A percentile compares a stretch with the other conserved stretches of the same genome.
Conservation (phyloP, 176 grass and related monocot species). For the Oryza glaberrima region DNA sequence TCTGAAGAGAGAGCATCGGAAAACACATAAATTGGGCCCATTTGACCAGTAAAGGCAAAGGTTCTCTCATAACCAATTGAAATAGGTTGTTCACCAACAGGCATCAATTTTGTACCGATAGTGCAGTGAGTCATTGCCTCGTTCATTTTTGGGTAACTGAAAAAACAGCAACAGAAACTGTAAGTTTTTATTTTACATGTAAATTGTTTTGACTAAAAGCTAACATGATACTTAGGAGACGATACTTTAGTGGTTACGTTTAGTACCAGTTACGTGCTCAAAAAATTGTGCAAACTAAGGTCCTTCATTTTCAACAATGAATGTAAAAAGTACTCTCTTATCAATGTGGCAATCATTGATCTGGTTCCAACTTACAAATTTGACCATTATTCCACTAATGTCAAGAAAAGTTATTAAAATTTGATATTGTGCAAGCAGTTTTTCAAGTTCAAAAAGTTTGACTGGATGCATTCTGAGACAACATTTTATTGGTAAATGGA, state of each 20-base stretch:
- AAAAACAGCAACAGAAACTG: slow-evolving; percentile 27
- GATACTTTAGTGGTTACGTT: neutral
- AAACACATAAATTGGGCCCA: slow-evolving; percentile 94
- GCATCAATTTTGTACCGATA: slow-evolving; percentile 83
- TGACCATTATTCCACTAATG: neutral
- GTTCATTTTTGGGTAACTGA: slow-evolving; percentile 93
- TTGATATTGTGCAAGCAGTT: neutral
- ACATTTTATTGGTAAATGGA: neutral
- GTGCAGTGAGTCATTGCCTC: slow-evolving; percentile 81
- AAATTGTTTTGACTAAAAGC: slow-evolving; percentile 15
- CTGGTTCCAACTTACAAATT: neutral
- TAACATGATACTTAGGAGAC: slow-evolving; percentile 5
- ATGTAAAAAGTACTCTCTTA: neutral
- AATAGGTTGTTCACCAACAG: slow-evolving; percentile 75
- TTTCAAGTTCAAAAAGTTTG: neutral
- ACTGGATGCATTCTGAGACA: neutral
- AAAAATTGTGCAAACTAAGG: neutral
- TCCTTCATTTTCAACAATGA: neutral
- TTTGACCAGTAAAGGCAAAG: slow-evolving; percentile 88
- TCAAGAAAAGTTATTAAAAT: neutral
- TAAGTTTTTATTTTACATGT: slow-evolving; percentile 17
- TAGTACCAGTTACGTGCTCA: neutral
- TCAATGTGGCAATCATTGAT: too few species aligned
- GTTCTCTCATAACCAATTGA: slow-evolving; percentile 74
- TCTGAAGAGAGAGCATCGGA: slow-evolving; percentile 85